Evolutionary conservation across 768 basidiomycete species (phyloP), one percentile per base, ranked within the genome.

Genomic region (Pluteus cervinus): DNA sequence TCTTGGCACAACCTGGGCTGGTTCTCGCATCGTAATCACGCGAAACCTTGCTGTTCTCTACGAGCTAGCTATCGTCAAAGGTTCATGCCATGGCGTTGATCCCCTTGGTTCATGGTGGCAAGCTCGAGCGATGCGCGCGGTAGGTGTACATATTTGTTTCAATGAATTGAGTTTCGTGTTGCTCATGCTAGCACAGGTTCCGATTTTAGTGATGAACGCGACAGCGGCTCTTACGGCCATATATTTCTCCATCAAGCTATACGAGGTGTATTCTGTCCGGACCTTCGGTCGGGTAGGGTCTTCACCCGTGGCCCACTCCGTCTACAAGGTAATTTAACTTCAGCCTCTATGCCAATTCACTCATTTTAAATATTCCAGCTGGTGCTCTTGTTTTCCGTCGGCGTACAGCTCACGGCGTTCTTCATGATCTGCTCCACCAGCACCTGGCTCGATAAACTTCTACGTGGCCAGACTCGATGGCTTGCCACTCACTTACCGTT

Each of bases 251-350:
- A 56, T 57, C 29, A 65, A 57, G 39, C 53, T 78, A 15, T 65
- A 61, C 53, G 68, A 56, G 47, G 71, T 67, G 5, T 78, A 74
- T 45, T 55, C 63, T 10, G 59, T 47, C 3, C 62, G 65, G 43
- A 65, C 68, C 2, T 72, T 76, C 48, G 62, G 61, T 32, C 66
- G 68, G 4, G 70, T 77, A 28, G 75, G 73, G 12, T 65, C 73
- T 12, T 63, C 71, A 7, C 47, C 61, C 3, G 48, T 47, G 29
- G 60, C 78, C 14, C 62, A 65, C 43, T 56, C 62, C 14, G 52
- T 75, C 20, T 73, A 76, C 54, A 73, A 65, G 60, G 76, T 71
- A 39, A 33, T 15, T 26, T 3, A 32, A 18, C 7, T 25, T n/a
- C 23, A 15, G 5, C 18, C 14, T 9, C 31, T 15, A 10, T 29